Percentiles rank a stretch among this genome's conserved stretches.
Evolutionary conservation across 2,329 filamentous ascomycete species (phyloP).

Genomic region (Calonectria hawksworthii): DNA sequence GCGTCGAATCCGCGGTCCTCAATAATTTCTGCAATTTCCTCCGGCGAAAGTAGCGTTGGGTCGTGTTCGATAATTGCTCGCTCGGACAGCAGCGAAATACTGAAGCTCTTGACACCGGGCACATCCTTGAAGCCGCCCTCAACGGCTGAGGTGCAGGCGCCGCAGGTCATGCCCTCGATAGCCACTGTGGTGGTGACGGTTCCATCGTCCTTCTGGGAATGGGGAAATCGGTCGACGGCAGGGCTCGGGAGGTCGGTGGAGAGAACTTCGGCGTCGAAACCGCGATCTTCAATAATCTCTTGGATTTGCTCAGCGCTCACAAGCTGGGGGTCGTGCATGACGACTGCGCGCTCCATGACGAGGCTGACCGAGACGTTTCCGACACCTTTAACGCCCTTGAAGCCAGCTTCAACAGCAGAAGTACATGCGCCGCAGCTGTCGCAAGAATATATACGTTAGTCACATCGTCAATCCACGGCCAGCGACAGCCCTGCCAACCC

Average conservation of each 20-base stretch:
- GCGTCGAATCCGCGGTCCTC: conserved; percentile 86
- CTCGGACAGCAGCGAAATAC: conserved; percentile 86
- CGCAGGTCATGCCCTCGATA: conserved; percentile 91
- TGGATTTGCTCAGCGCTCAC: conserved; percentile 82
- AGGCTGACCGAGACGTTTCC: conserved; percentile 92
- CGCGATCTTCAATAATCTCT: conserved; percentile 91
- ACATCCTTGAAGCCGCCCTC: conserved; percentile 85
- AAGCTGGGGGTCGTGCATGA: conserved; percentile 85
- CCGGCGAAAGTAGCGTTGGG: conserved; percentile 63
- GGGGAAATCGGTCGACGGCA: conserved; percentile 55
- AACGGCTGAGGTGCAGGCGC: conserved; percentile 88
- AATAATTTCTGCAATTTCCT: conserved; percentile 70
- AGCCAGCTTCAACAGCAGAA: conserved; percentile 92
- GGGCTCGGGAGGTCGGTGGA: conserved; percentile 80
- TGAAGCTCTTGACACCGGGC: conserved; percentile 80
- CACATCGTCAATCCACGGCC: conserved; percentile 28
- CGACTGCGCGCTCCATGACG: conserved; percentile 95
- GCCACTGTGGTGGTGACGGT: conserved; percentile 80
- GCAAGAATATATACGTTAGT: conserved; percentile 55
- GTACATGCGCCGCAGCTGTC: conserved; percentile 92
- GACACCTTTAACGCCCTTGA: conserved; percentile 85
- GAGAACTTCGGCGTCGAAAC: conserved; percentile 93
- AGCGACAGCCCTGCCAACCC: conserved; percentile 17
- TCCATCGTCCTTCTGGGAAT: conserved; percentile 56
- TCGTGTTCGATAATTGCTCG: conserved; percentile 90